Base-by-base conservation (phyloP, 2,329 filamentous ascomycete species). In the Volutella citrinella region DNA sequence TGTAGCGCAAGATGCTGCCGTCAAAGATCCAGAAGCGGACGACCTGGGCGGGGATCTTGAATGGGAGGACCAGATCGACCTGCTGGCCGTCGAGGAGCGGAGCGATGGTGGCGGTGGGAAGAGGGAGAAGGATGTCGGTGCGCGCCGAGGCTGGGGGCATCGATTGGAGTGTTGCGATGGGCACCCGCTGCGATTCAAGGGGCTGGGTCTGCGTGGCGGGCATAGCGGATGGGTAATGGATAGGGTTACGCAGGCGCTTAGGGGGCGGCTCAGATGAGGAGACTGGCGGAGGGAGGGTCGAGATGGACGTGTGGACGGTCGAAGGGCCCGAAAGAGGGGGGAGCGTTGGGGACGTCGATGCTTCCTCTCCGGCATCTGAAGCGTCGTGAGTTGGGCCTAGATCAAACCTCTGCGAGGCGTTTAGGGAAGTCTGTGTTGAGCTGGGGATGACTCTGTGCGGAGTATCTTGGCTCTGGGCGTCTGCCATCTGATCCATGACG, bases 1-100 rank as follows among this genome's bases (percentile, higher is more conserved):
- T 78, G 49, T 82, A 81, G 32, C 64, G 70, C 8, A 84, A 55
- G 35, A 72, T 58, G 66, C 72, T 19, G 50, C 59, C 12, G 64
- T 75, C 65, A 44, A 80, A 79, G 12, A 84, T 63, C 80, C 80
- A 84, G 46, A 82, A 66, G n/a, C 80, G 76, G 13, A 58, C 63
- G 6, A 81, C 74, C 12, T 68, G 64, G 4, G 61, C 51, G 3
- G 77, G 75, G 15, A 84, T 68, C 30, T 65, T 69, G 60, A 75
- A 81, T 12, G 62, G 58, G 26, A 78, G 66, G 38, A 75, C 73
- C 32, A 82, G 66, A 48, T 80, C 69, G 34, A 76, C 65, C 34
- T 73, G 72, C 4, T 56, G 60, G 3, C 76, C 70, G 9, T 64
- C 55, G 9, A 71, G 46, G 20, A 84, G 73, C 10, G 65, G 55